Percentiles rank a stretch among this genome's conserved stretches.
Evolutionary conservation across 2,329 filamentous ascomycete genomes (phyloP).

Genomic region (Zarea fungicola): DNA sequence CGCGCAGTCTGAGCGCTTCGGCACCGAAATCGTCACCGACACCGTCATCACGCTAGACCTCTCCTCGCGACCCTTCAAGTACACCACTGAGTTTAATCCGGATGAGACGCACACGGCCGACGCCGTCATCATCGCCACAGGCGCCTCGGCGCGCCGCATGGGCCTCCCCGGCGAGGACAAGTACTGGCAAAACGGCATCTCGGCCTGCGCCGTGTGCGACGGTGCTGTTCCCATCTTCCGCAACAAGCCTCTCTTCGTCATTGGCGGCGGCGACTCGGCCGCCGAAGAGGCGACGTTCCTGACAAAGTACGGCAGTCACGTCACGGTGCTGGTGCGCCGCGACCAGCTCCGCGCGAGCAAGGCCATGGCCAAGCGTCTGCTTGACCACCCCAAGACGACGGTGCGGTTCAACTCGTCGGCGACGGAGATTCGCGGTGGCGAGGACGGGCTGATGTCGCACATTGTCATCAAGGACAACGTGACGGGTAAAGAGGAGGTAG

Average conservation of each 20-base stretch:
- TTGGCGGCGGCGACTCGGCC: conserved; percentile 93
- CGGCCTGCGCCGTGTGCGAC: conserved; percentile 94
- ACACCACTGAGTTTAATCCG: conserved; percentile 85
- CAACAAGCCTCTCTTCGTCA: conserved; percentile 91
- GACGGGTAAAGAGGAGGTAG: conserved; percentile 72
- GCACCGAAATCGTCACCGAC: conserved; percentile 88
- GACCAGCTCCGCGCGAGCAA: conserved; percentile 83
- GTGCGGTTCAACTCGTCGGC: conserved; percentile 81
- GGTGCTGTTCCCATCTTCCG: conserved; percentile 96
- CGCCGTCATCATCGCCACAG: conserved; percentile 88
- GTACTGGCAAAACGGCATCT: conserved; percentile 97
- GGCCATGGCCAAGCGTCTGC: conserved; percentile 84
- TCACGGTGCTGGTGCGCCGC: conserved; percentile 86
- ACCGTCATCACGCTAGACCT: conserved; percentile 88
- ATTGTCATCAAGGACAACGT: conserved; percentile 75
- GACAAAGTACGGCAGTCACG: conserved; percentile 94
- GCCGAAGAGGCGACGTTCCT: conserved; percentile 97
- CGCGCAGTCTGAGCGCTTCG: conserved; percentile 83
- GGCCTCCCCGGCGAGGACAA: conserved; percentile 82
- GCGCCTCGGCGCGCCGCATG: conserved; percentile 82
- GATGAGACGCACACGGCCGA: conserved; percentile 83
- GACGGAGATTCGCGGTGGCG: conserved; percentile 78
- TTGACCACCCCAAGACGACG: conserved; percentile 82
- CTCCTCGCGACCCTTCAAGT: conserved; percentile 78
- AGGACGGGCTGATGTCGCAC: conserved; percentile 82